Evolutionary conservation across 2,329 filamentous ascomycete species (phyloP), one percentile per base, ranked within the genome.

Genomic region (Trichophaea hybrida): DNA sequence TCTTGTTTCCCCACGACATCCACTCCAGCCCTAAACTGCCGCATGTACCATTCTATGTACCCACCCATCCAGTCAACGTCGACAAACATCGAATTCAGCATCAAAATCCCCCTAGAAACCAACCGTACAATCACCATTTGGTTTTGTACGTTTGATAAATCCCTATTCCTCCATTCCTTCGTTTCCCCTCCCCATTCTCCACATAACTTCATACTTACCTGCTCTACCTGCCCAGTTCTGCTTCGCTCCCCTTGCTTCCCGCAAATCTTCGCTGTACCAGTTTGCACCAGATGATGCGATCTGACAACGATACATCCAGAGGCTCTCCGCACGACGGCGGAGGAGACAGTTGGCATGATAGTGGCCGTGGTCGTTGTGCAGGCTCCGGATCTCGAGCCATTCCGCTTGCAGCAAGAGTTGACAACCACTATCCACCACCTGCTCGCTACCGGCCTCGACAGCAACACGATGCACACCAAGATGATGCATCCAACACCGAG

Each of bases 371-470:
- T 31, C 46, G 46, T 4, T 1, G 50, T 53, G 50, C 50, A 53
- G 17, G 34, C 50, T 8, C 12, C 2, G 35, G 24, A 13, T 24
- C 32, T 51, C n/a, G 31, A 31, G 34, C 51, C 51, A 35, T 37
- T 15, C 24, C 51, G 51, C 31, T 34, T 54, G 24, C 51, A 54
- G 51, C 51, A 35, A 38, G 24, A 54, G n/a, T 38, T 33, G n/a
- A 15, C n/a, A 50, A 50, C 51, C 32, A 24, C 48, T 13, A 54
- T n/a, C 51, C 48, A 33, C 31, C n/a, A 33, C 51, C 51, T 54
- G 51, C 51, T 54, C 51, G 51, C 51, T 54, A 54, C 51, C 51
- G 51, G 51, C n/a, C 51, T 54, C 51, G 13, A 24, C 48, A 17
- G 13, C 48, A 54, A 17, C 24, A 54, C 51, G 6, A 6, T 38